Evolutionary conservation across 2,329 filamentous ascomycete species (phyloP), one percentile per base, ranked within the genome.

Genomic region (Penicillium sp.): DNA sequence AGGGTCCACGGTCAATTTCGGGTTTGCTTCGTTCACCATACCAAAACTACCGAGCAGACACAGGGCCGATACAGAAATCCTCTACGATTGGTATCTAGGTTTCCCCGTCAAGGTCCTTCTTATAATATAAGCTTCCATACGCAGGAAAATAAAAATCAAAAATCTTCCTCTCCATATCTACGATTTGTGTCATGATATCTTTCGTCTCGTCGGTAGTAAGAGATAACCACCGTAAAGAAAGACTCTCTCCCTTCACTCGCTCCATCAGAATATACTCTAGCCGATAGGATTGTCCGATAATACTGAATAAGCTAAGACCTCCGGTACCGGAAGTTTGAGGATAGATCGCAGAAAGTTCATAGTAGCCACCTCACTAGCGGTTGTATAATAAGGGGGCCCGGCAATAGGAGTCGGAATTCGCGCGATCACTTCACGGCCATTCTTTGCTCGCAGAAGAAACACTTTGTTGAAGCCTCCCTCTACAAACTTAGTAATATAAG

Each of bases 201-300:
- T 65, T 69, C 21, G 67, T 47, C 35, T 70, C 64, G 2, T 61
- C 58, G 5, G 66, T 68, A 0, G 68, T 64, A 3, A 72, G 62
- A 19, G 61, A 64, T 49, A 69, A 58, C 66, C 66, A 71, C 47
- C 61, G 43, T 13, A 63, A 70, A 2, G 63, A 51, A 53, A 73
- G 66, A 60, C 66, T 68, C 41, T 71, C 68, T 2, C 77, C 77
- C 1, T 62, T 49, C 15, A 75, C 47, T n/a, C 69, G 68, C 57
- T 78, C 74, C 71, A 79, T 77, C n/a, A 79, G 65, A 27, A 80
- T 73, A 53, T 76, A 79, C 60, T 77, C 75, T 48, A 74, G 19
- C 75, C 73, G 43, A 76, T 70, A 9, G 73, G 58, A 60, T 78
- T 79, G 19, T 74, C 63, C 5, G 62, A 57, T 25, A 66, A 68